These are phyloP conservation scores for Fusarium sp. DNA, from an alignment of 2,329 filamentous ascomycete species.

Conservation along the genomic window DNA sequence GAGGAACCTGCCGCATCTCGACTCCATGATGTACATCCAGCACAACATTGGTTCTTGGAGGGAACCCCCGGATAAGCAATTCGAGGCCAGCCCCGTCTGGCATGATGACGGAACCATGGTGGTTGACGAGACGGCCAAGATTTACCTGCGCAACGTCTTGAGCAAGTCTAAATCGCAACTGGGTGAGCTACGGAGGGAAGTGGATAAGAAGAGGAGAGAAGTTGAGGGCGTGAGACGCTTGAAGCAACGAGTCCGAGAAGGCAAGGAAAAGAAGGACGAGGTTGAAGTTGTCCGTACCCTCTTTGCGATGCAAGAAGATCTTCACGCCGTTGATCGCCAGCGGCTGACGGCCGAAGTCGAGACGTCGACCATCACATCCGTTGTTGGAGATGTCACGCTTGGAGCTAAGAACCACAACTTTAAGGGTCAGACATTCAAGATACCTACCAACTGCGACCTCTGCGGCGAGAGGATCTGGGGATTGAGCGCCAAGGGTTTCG, in stretches of 20 bases:
- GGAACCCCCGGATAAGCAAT: slow-evolving; percentile 85
- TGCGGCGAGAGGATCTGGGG: slow-evolving; percentile 98
- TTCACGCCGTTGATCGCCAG: slow-evolving; percentile 87
- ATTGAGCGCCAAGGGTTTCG: slow-evolving; percentile 93
- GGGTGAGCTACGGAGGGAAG: slow-evolving; percentile 82
- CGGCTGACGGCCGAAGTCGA: slow-evolving; percentile 92
- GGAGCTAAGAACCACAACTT: slow-evolving; percentile 97
- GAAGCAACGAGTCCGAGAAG: slow-evolving; percentile 82
- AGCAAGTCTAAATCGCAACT: slow-evolving; percentile 90
- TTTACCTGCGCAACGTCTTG: slow-evolving; percentile 91
- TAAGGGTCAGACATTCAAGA: slow-evolving; percentile 99
- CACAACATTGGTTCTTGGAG: slow-evolving; percentile 88
- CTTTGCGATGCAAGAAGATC: slow-evolving; percentile 84
- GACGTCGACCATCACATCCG: slow-evolving; percentile 89
- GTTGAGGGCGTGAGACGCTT: slow-evolving; percentile 81
- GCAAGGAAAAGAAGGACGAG: slow-evolving; percentile 89
- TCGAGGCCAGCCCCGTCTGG: slow-evolving; percentile 97
- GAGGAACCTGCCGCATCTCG: slow-evolving; percentile 87
- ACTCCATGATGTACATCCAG: slow-evolving; percentile 97
- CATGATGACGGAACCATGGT: slow-evolving; percentile 92
- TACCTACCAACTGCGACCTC: slow-evolving; percentile 97
- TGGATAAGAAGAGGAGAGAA: slow-evolving; percentile 87
- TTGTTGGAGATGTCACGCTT: slow-evolving; percentile 91
- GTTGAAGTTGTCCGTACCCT: slow-evolving; percentile 86
- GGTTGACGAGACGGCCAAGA: slow-evolving; percentile 86